Evolutionary conservation across 345 rosid genomes (phyloP), one percentile per base, ranked within the genome.

Genomic region (Arabis hirsuta): DNA sequence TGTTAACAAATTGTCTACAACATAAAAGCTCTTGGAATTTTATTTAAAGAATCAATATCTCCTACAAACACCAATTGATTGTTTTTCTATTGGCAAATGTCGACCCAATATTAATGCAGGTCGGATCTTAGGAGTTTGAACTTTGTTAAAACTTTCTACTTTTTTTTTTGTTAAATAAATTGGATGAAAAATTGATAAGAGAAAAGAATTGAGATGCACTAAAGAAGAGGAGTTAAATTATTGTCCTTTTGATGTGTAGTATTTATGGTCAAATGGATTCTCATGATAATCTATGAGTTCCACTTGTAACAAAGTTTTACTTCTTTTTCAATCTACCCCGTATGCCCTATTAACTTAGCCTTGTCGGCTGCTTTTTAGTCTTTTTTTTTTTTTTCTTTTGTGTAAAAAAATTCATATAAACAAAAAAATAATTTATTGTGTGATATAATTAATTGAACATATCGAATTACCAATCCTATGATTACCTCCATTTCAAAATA

Each of bases 281-380:
- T 76, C 71, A 56, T 76, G 62, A 70, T 69, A 76, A 76, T 76
- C 79, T 76, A 70, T 41, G 69, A 69, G 71, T 76, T 76, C 75
- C 75, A 76, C 75, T 76, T 76, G 42, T 54, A 19, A 62, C 65
- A 76, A 76, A 62, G 70, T 47, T 63, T 69, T 74, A 60, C 72
- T 58, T 55, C 74, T 76, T 76, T 69, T 62, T 69, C 75, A 76
- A 63, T 76, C 60, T 50, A 55, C 70, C 52, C 71, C 71, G 45
- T 34, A 26, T 62, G 44, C 65, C 65, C 79, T 76, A 76, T 69
- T 55, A 16, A 63, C 71, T 64, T 70, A 51, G 79, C 71, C 71
- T 38, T 76, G 79, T 76, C 79, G 76, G 76, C 64, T 41, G 36
- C 71, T 69, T 69, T 76, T 39, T 55, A 36, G 24, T 54, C 19